Conservation (phyloP, 169 alveolate species). For the Eimeria mitis region DNA sequence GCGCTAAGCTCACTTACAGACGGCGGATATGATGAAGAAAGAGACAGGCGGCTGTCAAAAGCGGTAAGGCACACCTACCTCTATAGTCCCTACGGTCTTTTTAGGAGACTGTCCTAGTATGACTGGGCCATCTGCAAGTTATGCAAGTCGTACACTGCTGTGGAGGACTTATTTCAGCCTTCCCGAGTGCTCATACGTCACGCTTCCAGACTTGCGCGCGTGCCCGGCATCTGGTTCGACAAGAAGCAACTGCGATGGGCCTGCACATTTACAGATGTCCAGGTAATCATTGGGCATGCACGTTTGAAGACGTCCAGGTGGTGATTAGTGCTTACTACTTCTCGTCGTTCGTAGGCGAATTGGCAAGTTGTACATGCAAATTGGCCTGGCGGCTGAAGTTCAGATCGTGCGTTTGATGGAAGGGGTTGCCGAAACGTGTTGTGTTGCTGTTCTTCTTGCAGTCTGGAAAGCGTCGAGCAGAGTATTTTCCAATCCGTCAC, state of each 20-base stretch:
- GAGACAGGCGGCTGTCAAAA: conserved; percentile 75
- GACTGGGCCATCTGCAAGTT: background rate
- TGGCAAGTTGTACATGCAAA: background rate
- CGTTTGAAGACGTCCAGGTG: background rate
- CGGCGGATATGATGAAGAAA: conserved; percentile 67
- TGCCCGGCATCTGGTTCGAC: conserved; percentile 84
- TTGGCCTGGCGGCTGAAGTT: background rate
- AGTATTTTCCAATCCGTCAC: conserved; percentile 75
- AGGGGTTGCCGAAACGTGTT: background rate
- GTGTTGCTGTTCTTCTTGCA: background rate
- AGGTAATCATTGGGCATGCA: background rate
- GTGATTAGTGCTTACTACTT: background rate
- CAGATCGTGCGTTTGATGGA: background rate
- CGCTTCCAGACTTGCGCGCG: conserved; percentile 78
- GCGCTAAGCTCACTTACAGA: conserved; percentile 20
- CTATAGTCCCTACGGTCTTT: background rate
- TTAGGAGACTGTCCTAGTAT: background rate
- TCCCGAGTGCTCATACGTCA: conserved; percentile 79
- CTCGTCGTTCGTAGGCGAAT: background rate
- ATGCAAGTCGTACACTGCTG: background rate
- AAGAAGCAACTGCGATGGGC: conserved; percentile 84
- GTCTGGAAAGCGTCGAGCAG: conserved; percentile 77
- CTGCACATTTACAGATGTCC: conserved; percentile 76
- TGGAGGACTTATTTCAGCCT: conserved; percentile 41
- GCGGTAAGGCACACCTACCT: conserved; percentile 36